These are phyloP conservation scores for Paraphaeosphaeria minitans DNA, from an alignment of 2,329 filamentous ascomycete species.

Conservation along the genomic window DNA sequence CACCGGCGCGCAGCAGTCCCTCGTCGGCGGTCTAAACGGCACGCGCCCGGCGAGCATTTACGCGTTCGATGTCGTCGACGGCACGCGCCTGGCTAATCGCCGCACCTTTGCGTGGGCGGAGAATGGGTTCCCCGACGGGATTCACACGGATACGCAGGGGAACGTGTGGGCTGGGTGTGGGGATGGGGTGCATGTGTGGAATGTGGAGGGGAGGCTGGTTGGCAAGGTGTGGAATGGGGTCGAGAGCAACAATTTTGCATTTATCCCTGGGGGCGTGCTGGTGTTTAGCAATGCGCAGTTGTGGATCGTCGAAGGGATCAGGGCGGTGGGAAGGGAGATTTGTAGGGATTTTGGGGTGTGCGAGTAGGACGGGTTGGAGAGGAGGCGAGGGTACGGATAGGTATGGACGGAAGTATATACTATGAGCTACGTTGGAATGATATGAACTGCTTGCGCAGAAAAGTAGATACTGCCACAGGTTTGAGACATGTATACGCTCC, in stretches of 20 bases:
- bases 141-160: constrained; percentile 59
- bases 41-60: constrained; percentile 51
- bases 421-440: no score
- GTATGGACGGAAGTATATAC: background rate
- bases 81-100: constrained; percentile 44
- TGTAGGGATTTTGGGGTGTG: constrained; percentile 40
- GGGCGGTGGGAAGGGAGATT: constrained; percentile 43
- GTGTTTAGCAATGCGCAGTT: constrained; percentile 44
- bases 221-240: constrained; percentile 62
- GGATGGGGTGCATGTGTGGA: constrained; percentile 62
- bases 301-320: constrained; percentile 44
- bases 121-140: constrained; percentile 63
- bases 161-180: constrained; percentile 63
- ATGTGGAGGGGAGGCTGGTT: constrained; percentile 55
- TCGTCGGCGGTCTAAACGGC: constrained; percentile 31
- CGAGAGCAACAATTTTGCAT: constrained; percentile 44
- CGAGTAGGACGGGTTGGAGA: background rate
- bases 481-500: no score
- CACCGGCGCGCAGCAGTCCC: constrained; percentile 49
- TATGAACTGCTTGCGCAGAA: no score
- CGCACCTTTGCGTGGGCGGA: constrained; percentile 62
- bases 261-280: constrained; percentile 40
- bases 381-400: no score
- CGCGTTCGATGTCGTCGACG: constrained; percentile 48
- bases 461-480: no score